phyloP scores from a whole-genome alignment of 2,329 filamentous ascomycete genomes.

The Aotearoamyces nothofagi region DNA sequence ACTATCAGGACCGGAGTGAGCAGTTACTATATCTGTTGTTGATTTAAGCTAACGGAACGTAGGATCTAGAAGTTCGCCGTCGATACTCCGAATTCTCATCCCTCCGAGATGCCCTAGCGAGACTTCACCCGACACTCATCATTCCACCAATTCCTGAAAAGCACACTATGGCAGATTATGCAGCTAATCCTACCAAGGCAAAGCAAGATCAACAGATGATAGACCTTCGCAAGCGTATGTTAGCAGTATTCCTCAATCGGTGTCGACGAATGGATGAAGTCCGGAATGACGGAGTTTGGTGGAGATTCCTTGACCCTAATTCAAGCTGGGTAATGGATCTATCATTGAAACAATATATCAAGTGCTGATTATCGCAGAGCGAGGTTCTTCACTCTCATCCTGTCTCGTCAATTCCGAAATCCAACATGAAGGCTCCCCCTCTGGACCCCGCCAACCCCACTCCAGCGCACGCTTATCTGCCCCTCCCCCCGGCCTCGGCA shows the following conservation, averaged over 20 bases:
- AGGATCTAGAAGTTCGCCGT: constrained; percentile 91
- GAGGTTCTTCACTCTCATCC: constrained; percentile 93
- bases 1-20: constrained; percentile 85
- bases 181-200: constrained; percentile 91
- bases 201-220: constrained; percentile 97
- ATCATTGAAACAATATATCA: too few species aligned
- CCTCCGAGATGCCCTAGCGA: constrained; percentile 72
- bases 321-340: constrained; percentile 99
- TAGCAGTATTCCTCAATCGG: constrained; percentile 86
- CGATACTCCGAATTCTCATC: constrained; percentile 96
- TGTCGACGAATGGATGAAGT: constrained; percentile 89
- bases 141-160: constrained; percentile 97
- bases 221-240: constrained; percentile 90
- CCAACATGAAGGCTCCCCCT: constrained; percentile 87
- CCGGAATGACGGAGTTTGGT: constrained; percentile 87
- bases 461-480: constrained; percentile 72
- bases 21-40: constrained; percentile 1
- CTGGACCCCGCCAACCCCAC: constrained; percentile 88
- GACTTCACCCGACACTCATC: constrained; percentile 86
- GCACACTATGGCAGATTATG: constrained; percentile 97
- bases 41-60: constrained; percentile 7
- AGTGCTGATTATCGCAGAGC: too few species aligned
- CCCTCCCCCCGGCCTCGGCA: constrained; percentile 70
- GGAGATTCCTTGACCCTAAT: constrained; percentile 94
- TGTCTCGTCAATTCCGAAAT: constrained; percentile 82